Evolutionary conservation across 768 basidiomycete genomes (phyloP), one percentile per base, ranked within the genome.

Genomic region (Phlebiopsis gigantea): DNA sequence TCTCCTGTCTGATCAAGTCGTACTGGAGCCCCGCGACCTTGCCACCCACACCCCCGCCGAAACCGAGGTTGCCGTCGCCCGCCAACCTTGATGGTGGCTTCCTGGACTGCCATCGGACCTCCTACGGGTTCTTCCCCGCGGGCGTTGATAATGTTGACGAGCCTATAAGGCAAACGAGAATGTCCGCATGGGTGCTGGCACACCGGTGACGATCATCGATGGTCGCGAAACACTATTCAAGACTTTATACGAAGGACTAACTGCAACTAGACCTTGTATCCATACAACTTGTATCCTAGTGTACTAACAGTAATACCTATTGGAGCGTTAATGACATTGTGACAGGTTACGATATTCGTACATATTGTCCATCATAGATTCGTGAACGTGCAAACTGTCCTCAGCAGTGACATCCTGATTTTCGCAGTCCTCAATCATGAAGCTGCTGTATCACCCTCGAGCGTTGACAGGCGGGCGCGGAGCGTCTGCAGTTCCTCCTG

Each of bases 401-500:
- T n/a, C n/a, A n/a, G n/a, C n/a, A n/a, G n/a, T n/a, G n/a, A n/a
- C n/a, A 22, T 22, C 22, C 31, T 5, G n/a, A 51, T 39, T 5
- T 19, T 39, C 8, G 4, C 26, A 30, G 28, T n/a, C n/a, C n/a
- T 21, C 4, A 34, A 21, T 41, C 31, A 41, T 19, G 3, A 5
- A 22, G 50, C 21, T 5, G 2, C 22, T n/a, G 31, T 7, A 9
- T 21, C 34, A 19, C 47, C 28, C 30, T 41, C 50, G 5, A 51
- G 31, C 12, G 50, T n/a, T 19, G 50, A 51, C 31, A 51, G n/a
- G 7, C 64, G 62, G 4, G 55, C 30, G 4, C 65, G 63, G 0
- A 90, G 76, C 56, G 72, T 73, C 43, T 73, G 69, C 63, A 85
- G 87, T 66, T 90, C 85, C 43, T 76, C 73, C 14, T 73, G 76